Evolutionary conservation across 2,329 filamentous ascomycete genomes (phyloP), one percentile per base, ranked within the genome.

Genomic region (Paracoccidioides brasiliensis): DNA sequence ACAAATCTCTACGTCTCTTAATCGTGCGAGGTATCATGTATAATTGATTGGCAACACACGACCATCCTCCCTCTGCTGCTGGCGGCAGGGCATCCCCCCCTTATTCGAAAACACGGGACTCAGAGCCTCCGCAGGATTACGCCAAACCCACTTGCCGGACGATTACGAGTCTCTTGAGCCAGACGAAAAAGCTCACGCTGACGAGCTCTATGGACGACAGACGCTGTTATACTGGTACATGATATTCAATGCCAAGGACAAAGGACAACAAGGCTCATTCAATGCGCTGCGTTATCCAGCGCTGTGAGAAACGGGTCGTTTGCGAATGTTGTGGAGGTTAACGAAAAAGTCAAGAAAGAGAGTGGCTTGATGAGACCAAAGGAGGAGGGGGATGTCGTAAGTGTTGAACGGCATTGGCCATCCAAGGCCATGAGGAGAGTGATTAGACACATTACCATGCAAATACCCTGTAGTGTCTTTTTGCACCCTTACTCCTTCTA

Each of bases 41-140:
- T 65, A 8, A 62, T 64, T 45, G 62, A 63, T 49, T 66, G 63
- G 65, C 64, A 66, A 43, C 61, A 66, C 54, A 61, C 62, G 6
- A 51, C 51, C 5, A 46, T 64, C 37, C 54, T 53, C 3, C 62
- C 63, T 6, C 45, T 60, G 12, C 37, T 62, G 4, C 58, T 65
- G 9, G 57, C 55, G 15, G 60, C 62, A 14, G 63, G 63, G 0
- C 56, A 62, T 22, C 38, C 63, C 62, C 0, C 57, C 48, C 5
- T 9, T 59, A 42, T 63, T 66, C 54, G 58, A 66, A 40, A 66
- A 64, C 33, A 63, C 63, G 12, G 22, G 63, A 66, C 35, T 38
- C 57, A 4, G 48, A 59, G 14, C 57, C 55, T 5, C 59, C 61
- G 51, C 40, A 53, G 8, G 53, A 37, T 3, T 52, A 63, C 8